Percentiles rank a stretch among this genome's conserved stretches.
Evolutionary conservation across 169 alveolate genomes (phyloP).

Genomic region (Babesia bovis): DNA sequence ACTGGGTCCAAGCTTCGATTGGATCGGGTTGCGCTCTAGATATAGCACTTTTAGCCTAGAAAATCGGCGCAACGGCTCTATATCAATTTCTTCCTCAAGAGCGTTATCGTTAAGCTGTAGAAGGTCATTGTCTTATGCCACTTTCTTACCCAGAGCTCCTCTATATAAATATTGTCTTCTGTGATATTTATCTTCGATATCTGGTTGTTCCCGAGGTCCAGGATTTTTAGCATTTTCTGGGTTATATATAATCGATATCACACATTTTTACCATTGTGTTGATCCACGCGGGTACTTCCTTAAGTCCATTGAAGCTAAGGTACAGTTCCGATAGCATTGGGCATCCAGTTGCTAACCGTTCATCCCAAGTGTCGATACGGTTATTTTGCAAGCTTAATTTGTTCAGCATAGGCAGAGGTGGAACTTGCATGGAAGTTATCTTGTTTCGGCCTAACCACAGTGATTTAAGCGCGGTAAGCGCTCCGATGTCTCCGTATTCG

Average conservation of each 20-base stretch:
- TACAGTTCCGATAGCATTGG: constrained; percentile 72
- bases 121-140: too few relatives aligned
- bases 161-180: constrained; percentile 67
- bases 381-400: constrained; percentile 81
- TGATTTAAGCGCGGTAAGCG: constrained; percentile 72
- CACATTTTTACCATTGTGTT: constrained; percentile 16
- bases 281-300: constrained; percentile 55
- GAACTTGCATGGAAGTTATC: constrained; percentile 72
- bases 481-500: constrained; percentile 76
- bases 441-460: constrained; percentile 89
- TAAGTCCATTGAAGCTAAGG: constrained; percentile 76
- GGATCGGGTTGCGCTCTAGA: constrained; percentile 80
- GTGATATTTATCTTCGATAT: constrained; percentile 60
- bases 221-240: constrained; percentile 51
- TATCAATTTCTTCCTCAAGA: constrained; percentile 64
- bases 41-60: constrained; percentile 73
- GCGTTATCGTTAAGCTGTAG: constrained; percentile 73
- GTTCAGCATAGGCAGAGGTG: constrained; percentile 69
- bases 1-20: constrained; percentile 75
- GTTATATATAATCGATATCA: neutral
- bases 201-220: constrained; percentile 79
- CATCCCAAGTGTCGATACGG: constrained; percentile 75
- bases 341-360: constrained; percentile 49
- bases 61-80: constrained; percentile 56
- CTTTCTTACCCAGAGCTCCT: constrained; percentile 77